Base-by-base conservation (phyloP, 2,329 filamentous ascomycete genomes). In the Ascosphaera aggregata region DNA sequence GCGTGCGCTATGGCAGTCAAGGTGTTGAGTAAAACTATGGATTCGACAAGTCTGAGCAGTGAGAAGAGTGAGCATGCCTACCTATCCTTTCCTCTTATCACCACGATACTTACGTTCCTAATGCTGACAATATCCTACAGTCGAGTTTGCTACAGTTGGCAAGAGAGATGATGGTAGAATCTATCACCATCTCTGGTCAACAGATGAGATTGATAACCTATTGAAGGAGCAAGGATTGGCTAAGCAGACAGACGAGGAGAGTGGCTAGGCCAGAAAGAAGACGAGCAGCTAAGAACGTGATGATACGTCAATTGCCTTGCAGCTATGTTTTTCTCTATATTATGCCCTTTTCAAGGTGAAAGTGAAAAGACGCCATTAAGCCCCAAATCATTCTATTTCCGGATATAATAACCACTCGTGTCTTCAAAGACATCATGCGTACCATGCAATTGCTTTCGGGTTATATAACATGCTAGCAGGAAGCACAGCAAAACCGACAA, bases 1-100 rank as follows among this genome's bases (percentile, higher is more conserved):
- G 89, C 91, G 3, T 98, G 89, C 57, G 84, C 79, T 40, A 78
- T 94, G 69, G 89, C 89, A 9, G 89, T 98, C 57, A 98, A 98
- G 71, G 89, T 98, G 45, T 64, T 98, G 47, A 95, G 89, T 71
- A 98, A 98, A 75, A 98, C 89, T 4, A 98, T 98, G 91, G 89
- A 98, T 59, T 93, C 85, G 40, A 95, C 86, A 40, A 98, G 94
- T 69, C 64, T 98, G 55, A 94, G 84, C 66, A 93, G 84, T 55
- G 89, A 98, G 70, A 98, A 98, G 73, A 93, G 85, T 93, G 64
- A 60, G 80, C 67, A 34, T 18, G 4, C 35, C 8, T 18, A 16
- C 32, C 13, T 20, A 20, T 31, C 18, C 30, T 3, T 15, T 13
- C n/a, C 13, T 34, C 11, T 37, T 11, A 2, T 11, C n/a, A 16